phyloP scores from a whole-genome alignment of 2,329 filamentous ascomycete species.

The Aspergillus sojae region DNA sequence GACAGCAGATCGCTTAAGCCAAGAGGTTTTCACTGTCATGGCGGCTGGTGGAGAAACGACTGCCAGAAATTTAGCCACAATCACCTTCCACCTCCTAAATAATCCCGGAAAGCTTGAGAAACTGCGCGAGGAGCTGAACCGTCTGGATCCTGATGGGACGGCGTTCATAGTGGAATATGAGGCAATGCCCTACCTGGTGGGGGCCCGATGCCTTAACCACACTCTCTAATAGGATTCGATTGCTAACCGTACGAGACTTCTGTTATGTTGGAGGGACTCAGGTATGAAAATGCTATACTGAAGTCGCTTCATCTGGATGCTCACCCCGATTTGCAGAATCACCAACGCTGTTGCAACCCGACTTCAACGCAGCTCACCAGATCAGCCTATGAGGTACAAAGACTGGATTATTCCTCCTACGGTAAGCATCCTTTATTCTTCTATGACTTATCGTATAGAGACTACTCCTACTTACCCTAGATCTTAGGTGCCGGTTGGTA shows the following conservation, averaged over 20 bases:
- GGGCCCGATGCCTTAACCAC: too few relatives aligned
- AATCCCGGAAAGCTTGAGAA: constrained; percentile 19
- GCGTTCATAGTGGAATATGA: too few relatives aligned
- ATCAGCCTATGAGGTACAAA: constrained; percentile 32
- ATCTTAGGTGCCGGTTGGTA: constrained; percentile 37
- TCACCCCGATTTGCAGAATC: too few relatives aligned
- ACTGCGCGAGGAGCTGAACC: constrained; percentile 6
- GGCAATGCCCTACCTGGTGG: too few relatives aligned
- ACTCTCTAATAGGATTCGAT: neutral
- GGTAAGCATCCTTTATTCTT: constrained; percentile 21
- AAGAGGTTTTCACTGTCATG: constrained; percentile 34
- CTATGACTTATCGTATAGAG: too few relatives aligned
- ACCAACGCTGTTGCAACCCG: constrained; percentile 11
- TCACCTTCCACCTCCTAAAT: constrained; percentile 25
- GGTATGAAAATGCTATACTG: constrained; percentile 16
- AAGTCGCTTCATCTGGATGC: too few relatives aligned
- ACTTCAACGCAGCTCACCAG: constrained; percentile 32
- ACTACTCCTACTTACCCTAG: too few relatives aligned
- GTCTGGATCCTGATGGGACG: too few relatives aligned
- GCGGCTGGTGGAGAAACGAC: constrained; percentile 39
- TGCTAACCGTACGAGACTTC: constrained; percentile 23
- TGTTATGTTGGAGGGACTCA: constrained; percentile 32
- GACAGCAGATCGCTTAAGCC: constrained; percentile 24
- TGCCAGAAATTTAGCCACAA: constrained; percentile 27
- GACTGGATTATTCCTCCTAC: constrained; percentile 37